Percentiles rank a stretch among this genome's conserved stretches.
Evolutionary conservation across 352 stramenopile genomes (phyloP).

Genomic region (Globisporangium echinulatum): DNA sequence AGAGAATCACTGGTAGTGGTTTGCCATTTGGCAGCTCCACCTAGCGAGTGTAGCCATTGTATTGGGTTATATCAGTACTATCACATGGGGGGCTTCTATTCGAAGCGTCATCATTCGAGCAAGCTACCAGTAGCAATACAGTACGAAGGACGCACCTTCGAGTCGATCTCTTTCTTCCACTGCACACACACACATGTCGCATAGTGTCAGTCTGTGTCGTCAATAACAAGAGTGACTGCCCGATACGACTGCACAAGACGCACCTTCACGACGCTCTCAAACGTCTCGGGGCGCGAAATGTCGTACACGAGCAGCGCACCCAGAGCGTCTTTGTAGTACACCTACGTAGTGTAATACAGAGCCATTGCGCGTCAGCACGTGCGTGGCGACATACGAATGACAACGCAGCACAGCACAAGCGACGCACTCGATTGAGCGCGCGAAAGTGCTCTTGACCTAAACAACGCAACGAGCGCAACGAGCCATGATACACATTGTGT

Average conservation of each 20-base stretch:
- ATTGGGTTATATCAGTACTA: background rate
- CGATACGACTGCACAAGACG: too few relatives aligned
- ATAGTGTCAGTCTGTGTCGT: background rate
- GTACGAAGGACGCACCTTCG: constrained; percentile 45
- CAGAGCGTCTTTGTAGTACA: constrained; percentile 93
- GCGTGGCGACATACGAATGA: too few relatives aligned
- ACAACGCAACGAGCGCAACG: background rate
- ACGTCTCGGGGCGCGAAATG: constrained; percentile 87
- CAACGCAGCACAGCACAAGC: background rate
- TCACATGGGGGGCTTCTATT: too few relatives aligned
- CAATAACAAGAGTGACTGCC: too few relatives aligned
- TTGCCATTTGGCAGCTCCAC: constrained; percentile 89
- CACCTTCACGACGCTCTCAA: constrained; percentile 86
- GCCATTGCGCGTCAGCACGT: background rate
- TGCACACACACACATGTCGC: constrained; percentile 11
- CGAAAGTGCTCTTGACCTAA: constrained; percentile 90
- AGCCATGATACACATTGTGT: too few relatives aligned
- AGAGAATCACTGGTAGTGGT: constrained; percentile 86
- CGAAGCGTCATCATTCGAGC: background rate
- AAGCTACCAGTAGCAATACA: too few relatives aligned
- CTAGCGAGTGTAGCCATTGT: constrained; percentile 6
- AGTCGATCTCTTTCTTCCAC: constrained; percentile 94
- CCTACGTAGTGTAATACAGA: constrained; percentile 15
- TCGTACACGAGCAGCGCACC: constrained; percentile 92
- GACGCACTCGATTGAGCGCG: constrained; percentile 78